phyloP scores from a whole-genome alignment of 164 flowering plant species.

The Paratinospora sagittata region DNA sequence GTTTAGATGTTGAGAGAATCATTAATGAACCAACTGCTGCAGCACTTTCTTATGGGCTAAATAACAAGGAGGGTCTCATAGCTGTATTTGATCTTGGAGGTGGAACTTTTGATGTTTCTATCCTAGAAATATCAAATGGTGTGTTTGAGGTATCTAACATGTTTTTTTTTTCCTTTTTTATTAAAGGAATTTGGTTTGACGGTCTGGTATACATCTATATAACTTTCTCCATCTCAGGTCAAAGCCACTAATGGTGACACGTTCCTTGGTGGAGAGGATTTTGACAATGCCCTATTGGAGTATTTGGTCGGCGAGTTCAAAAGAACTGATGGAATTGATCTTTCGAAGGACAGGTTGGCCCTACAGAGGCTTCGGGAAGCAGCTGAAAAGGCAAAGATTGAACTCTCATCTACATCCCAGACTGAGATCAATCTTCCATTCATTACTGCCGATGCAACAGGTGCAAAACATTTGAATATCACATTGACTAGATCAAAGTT shows the following conservation, averaged over 20 bases:
- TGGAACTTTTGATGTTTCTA: constrained; percentile 76
- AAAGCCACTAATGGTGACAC: constrained; percentile 83
- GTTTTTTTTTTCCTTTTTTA: background rate
- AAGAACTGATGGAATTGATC: constrained; percentile 53
- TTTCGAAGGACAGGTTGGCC: constrained; percentile 56
- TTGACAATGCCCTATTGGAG: constrained; percentile 57
- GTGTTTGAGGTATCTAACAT: constrained; percentile 50
- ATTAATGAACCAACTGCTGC: constrained; percentile 84
- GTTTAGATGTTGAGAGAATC: constrained; percentile 59
- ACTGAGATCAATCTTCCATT: constrained; percentile 69
- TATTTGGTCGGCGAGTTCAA: constrained; percentile 55
- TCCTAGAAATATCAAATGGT: constrained; percentile 61
- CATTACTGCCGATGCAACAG: constrained; percentile 66
- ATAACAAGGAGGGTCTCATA: constrained; percentile 59
- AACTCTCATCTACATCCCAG: constrained; percentile 62
- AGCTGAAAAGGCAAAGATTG: constrained; percentile 73
- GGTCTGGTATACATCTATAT: background rate
- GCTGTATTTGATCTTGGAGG: constrained; percentile 79
- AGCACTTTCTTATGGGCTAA: constrained; percentile 66
- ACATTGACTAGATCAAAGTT: constrained; percentile 62
- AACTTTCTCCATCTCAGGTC: constrained; percentile 31
- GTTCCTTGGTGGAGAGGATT: constrained; percentile 75
- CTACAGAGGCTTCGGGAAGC: constrained; percentile 71
- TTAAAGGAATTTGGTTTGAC: background rate
- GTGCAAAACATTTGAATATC: constrained; percentile 66